A percentile compares a stretch with the other conserved stretches of the same genome.
phyloP scores from a whole-genome alignment of 1,284 basidiomycete genomes.

The Sporisorium exsertum region DNA sequence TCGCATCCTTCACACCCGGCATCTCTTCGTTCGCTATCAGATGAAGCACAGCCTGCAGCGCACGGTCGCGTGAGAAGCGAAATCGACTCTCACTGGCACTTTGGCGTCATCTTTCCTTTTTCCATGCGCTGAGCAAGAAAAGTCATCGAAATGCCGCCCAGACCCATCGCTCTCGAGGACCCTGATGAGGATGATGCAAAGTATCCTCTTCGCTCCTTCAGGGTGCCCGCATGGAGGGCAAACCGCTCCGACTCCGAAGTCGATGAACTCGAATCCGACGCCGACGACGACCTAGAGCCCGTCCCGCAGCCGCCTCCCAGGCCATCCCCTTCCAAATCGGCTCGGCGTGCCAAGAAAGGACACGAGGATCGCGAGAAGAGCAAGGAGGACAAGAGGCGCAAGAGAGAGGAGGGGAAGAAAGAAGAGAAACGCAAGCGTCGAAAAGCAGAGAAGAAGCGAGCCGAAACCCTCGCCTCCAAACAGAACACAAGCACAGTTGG shows the following conservation, averaged over 20 bases:
- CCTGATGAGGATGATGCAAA: slow-evolving; percentile 20
- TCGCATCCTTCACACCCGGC: too few species aligned
- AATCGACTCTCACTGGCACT: neutral
- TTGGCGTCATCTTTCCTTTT: neutral
- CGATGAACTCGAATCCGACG: slow-evolving; percentile 23
- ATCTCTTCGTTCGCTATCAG: neutral
- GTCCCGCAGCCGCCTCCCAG: neutral
- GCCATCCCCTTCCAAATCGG: neutral
- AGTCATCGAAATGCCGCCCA: slow-evolving; percentile 20
- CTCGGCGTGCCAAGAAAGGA: neutral
- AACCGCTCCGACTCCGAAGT: slow-evolving; percentile 2
- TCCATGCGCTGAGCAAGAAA: neutral
- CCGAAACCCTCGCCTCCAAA: slow-evolving; percentile 1
- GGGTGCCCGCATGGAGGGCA: neutral
- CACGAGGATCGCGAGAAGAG: neutral
- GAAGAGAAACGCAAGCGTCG: slow-evolving; percentile 16
- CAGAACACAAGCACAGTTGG: neutral
- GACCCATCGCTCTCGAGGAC: slow-evolving; percentile 13
- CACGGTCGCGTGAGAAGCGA: neutral
- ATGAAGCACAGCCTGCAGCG: neutral
- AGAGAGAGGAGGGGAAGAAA: slow-evolving; percentile 6
- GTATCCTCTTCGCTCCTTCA: slow-evolving; percentile 13
- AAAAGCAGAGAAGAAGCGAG: slow-evolving; percentile 14
- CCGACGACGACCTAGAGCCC: slow-evolving; percentile 11
- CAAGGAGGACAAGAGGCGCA: slow-evolving; percentile 1